Percentiles rank a stretch among this genome's conserved stretches.
Conservation (phyloP, 805 yeast genomes). For the Wickerhamiella siamensis region DNA sequence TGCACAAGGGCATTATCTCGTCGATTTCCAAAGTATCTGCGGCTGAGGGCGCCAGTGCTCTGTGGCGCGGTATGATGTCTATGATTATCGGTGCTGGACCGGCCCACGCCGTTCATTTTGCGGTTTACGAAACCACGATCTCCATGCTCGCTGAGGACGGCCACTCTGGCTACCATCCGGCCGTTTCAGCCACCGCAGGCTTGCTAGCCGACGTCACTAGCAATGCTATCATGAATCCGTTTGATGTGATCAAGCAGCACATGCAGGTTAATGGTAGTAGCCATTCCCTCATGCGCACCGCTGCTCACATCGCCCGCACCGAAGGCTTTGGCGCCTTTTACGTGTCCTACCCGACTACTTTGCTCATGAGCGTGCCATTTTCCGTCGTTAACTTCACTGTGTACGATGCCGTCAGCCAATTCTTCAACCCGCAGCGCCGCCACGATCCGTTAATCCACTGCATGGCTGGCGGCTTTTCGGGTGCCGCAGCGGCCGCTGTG, state of each 20-base stretch:
- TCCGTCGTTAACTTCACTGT: conserved; percentile 89
- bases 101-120: conserved; percentile 91
- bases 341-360: conserved; percentile 86
- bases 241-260: conserved; percentile 87
- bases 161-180: conserved; percentile 48
- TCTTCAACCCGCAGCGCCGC: conserved; percentile 55
- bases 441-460: conserved; percentile 90
- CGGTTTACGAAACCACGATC: conserved; percentile 79
- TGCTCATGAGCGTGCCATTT: conserved; percentile 84
- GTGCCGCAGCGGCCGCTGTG: conserved; percentile 87
- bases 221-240: conserved; percentile 95
- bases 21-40: conserved; percentile 67
- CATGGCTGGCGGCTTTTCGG: conserved; percentile 84
- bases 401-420: conserved; percentile 68
- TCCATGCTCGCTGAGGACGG: conserved; percentile 33
- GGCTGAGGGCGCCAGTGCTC: conserved; percentile 71
- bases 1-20: conserved; percentile 36
- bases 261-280: conserved; percentile 46
- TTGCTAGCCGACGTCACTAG: conserved; percentile 84
- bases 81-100: conserved; percentile 98
- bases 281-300: conserved; percentile 19
- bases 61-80: conserved; percentile 89
- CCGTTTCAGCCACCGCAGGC: conserved; percentile 78
- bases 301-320: conserved; percentile 20
- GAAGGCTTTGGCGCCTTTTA: conserved; percentile 60